These are phyloP conservation scores for Candida maesae DNA, from an alignment of 805 yeast species.

Conservation along the genomic window DNA sequence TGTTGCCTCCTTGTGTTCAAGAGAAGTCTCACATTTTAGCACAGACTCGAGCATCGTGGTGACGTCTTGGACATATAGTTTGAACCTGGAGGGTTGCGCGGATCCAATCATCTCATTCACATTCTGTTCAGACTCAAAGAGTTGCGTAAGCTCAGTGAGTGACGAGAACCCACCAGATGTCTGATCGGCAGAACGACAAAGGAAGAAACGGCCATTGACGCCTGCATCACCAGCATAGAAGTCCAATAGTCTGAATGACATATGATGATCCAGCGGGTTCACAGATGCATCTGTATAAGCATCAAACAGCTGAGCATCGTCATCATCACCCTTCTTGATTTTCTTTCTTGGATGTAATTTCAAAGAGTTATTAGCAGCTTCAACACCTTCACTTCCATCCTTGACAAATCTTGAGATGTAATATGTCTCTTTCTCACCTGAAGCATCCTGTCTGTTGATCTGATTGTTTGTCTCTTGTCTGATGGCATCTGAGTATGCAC, in stretches of 20 bases:
- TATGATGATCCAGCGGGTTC: constrained; percentile 19
- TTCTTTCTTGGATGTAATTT: constrained; percentile 16
- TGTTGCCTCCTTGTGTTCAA: neutral
- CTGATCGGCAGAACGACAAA: constrained; percentile 22
- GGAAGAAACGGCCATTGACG: constrained; percentile 23
- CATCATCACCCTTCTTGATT: constrained; percentile 9
- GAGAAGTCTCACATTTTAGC: neutral
- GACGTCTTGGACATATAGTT: constrained; percentile 26
- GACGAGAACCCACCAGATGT: constrained; percentile 17
- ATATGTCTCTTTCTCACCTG: constrained; percentile 25
- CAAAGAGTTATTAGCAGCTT: constrained; percentile 14
- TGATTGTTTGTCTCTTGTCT: constrained; percentile 12
- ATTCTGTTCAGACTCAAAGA: constrained; percentile 7
- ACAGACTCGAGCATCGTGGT: constrained; percentile 14
- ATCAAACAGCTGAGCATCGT: constrained; percentile 4
- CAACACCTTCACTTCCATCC: constrained; percentile 22
- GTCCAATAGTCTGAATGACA: constrained; percentile 23
- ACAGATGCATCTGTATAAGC: constrained; percentile 18
- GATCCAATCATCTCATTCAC: constrained; percentile 10
- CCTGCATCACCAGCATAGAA: constrained; percentile 29
- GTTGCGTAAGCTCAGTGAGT: constrained; percentile 10
- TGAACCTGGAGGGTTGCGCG: constrained; percentile 25
- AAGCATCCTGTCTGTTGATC: constrained; percentile 16
- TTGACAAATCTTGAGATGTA: constrained; percentile 24
- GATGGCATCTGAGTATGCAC: constrained; percentile 17